Evolutionary conservation across 139 green algal genomes (phyloP), one percentile per base, ranked within the genome.

Genomic region (Micractinium conductrix): DNA sequence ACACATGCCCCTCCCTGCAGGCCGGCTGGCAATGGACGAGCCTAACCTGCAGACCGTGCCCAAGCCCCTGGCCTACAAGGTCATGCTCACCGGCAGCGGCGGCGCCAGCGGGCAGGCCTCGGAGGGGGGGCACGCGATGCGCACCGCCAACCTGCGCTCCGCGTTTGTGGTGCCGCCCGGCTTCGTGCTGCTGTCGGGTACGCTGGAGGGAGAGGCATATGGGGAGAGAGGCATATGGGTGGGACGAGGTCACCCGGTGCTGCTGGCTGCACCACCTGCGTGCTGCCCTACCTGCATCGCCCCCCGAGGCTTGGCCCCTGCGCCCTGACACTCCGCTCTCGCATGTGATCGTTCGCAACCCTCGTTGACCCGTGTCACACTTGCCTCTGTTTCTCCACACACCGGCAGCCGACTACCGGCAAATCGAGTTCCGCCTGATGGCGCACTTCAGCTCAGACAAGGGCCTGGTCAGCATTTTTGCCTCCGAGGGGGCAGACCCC

Each of bases 391-490:
- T n/a, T n/a, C n/a, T n/a, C n/a, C 6, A 19, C 22, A 30, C 48
- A 2, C 28, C 22, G 33, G 74, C 74, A 82, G 76, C 69, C 87
- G 96, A 99, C 84, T 99, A 98, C 87, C 90, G 88, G 45, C 93
- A 96, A 92, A 81, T 98, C 3, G 96, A 99, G 93, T 84, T 98
- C 65, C 93, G 96, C 30, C 63, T 99, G 16, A 97, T 98, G 93
- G 96, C 96, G 30, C 96, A 98, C 90, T 94, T 98, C 65, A 85
- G 86, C 7, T 74, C 85, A 0, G 96, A 99, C 69, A 37, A 48
- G 0, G 88, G 44, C 19, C 91, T 99, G 85, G 45, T 87, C 43
- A 76, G 33, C 7, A 78, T 94, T 48, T 86, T 99, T 38, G 65
- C 53, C 38, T 37, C 60, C 2, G 84, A 90, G 30, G 28, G 67